Percentiles rank a stretch among this genome's conserved stretches.
These are phyloP conservation scores for Fusarium mundagurra DNA, from an alignment of 2,329 filamentous ascomycete species.

Conservation along the genomic window DNA sequence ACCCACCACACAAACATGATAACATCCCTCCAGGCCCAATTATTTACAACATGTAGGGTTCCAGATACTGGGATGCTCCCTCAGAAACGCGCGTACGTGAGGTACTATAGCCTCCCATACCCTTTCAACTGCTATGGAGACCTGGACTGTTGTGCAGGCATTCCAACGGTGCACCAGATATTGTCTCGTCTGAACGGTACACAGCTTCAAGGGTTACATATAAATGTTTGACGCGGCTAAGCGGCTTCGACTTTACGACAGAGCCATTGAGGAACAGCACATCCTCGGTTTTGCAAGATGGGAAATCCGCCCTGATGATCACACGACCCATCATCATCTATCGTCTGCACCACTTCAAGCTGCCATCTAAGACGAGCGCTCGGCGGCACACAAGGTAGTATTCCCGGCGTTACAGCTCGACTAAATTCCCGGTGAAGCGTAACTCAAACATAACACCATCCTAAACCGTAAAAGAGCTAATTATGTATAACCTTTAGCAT, in stretches of 20 bases:
- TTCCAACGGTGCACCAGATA: neutral
- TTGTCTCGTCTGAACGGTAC: neutral
- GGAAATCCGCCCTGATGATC: slow-evolving; percentile 21
- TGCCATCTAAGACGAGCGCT: neutral
- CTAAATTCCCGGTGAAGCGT: slow-evolving; percentile 4
- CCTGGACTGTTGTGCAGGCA: neutral
- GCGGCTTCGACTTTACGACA: slow-evolving; percentile 10
- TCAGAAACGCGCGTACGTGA: slow-evolving; percentile 28
- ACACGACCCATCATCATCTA: slow-evolving; percentile 12
- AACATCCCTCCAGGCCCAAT: slow-evolving; percentile 20
- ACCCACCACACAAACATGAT: slow-evolving; percentile 11
- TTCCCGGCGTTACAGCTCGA: slow-evolving; percentile 17
- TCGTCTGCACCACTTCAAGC: neutral
- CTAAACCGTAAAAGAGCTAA: neutral
- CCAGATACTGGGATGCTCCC: slow-evolving; percentile 15
- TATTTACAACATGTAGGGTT: slow-evolving; percentile 25
- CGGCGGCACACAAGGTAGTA: slow-evolving; percentile 4
- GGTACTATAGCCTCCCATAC: neutral
- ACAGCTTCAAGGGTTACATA: neutral
- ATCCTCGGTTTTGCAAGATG: neutral
- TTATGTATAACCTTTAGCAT: neutral
- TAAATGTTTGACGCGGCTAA: neutral
- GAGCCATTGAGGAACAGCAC: neutral
- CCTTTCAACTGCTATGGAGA: neutral
- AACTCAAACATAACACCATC: neutral